Evolutionary conservation across 1,139 yeast species (phyloP).

Genomic region (Geotrichum phurueaensis): DNA sequence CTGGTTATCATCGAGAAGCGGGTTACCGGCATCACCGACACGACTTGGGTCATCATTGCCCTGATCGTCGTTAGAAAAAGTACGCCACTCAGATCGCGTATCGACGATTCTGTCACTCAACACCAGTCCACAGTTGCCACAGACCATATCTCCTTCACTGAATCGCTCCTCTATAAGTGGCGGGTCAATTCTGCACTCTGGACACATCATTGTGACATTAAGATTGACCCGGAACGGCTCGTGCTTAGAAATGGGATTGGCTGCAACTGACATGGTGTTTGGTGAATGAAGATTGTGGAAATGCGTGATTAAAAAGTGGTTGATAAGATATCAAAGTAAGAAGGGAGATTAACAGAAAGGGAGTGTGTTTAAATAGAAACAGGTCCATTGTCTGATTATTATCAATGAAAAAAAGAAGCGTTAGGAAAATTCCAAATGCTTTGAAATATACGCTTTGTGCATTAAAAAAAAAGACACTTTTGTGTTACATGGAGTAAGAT

Average conservation of each 20-base stretch:
- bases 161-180: conserved; percentile 93
- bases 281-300: not conserved
- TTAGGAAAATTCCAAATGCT: not conserved
- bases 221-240: conserved; percentile 44
- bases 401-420: not conserved
- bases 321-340: not conserved
- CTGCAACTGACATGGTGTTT: conserved; percentile 17
- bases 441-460: too few species aligned
- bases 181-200: conserved; percentile 92
- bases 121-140: conserved; percentile 94
- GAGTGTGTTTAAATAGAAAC: not conserved
- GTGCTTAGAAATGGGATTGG: conserved; percentile 2
- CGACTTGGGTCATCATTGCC: conserved; percentile 98
- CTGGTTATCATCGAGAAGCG: conserved; percentile 83
- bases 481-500: too few species aligned
- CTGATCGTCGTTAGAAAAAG: conserved; percentile 90
- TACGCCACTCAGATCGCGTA: conserved; percentile 97
- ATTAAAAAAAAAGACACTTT: too few species aligned
- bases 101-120: conserved; percentile 89
- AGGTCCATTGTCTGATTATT: not conserved
- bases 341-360: not conserved
- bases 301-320: not conserved
- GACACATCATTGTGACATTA: conserved; percentile 86
- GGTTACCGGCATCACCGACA: conserved; percentile 97
- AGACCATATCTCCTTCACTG: conserved; percentile 95